Base-by-base conservation (phyloP, 2,329 filamentous ascomycete species). In the Claviceps sp. region DNA sequence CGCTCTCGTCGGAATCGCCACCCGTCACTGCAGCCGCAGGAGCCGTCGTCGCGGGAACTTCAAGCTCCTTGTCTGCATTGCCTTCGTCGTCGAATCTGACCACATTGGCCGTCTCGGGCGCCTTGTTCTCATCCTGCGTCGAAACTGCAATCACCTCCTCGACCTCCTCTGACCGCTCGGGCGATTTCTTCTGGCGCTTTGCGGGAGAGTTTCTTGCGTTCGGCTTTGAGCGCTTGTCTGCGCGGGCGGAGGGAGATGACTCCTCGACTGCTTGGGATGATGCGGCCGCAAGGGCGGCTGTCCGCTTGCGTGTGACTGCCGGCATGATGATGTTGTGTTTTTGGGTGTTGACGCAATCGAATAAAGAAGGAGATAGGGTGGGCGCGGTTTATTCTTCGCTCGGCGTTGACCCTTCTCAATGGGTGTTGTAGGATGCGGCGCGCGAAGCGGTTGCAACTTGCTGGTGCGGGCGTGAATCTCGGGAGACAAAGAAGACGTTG, bases 1-100 rank as follows among this genome's bases (percentile, higher is more conserved):
- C 75, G 43, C 41, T 43, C 20, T 72, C 72, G 11, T 69, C 68
- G 3, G 71, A 65, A 3, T 70, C 67, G 1, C 67, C 66, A 3
- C 68, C 65, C 4, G 63, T 59, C 16, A 63, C 56, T 13, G 42
- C 50, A 9, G 58, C 43, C 51, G 61, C 55, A 42, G 51, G 41
- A 6, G 54, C 14, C 22, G 26, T 7, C 3, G 50, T 26, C 2
- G 50, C 38, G 3, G 57, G 18, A 37, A 46, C 20, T 4, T 26
- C n/a, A 26, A 48, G 54, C 9, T 52, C 52, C 20, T 56, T 48
- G 26, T 62, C 62, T 37, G 60, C 59, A 18, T 65, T 57, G 38
- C 65, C 65, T 14, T 69, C 62, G 44, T 68, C 65, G 45, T 59
- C 61, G 55, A 70, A 70, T 16, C 67, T 64, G 49, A 62, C 61